These are phyloP conservation scores for Paecilomyces sp. DNA, from an alignment of 2,329 filamentous ascomycete genomes.

Conservation along the genomic window DNA sequence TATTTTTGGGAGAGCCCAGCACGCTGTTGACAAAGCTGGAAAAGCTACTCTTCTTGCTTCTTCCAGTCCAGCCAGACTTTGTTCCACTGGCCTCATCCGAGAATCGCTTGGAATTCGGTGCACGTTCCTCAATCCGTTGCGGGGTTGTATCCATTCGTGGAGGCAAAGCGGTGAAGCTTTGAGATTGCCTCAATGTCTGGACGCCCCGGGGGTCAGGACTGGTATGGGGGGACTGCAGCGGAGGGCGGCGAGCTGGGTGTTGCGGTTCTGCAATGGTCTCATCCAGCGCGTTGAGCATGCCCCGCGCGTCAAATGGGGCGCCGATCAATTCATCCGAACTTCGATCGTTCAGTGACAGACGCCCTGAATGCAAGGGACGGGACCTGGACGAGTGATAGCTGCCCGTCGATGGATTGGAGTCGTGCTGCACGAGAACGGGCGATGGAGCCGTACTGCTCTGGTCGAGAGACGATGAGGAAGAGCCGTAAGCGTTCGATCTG, in stretches of 20 bases:
- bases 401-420: constrained; percentile 21
- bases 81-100: constrained; percentile 68
- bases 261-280: constrained; percentile 23
- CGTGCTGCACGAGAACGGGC: constrained; percentile 26
- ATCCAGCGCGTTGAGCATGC: constrained; percentile 37
- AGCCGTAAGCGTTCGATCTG: constrained; percentile 40
- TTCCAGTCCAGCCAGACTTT: constrained; percentile 52
- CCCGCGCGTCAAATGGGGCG: constrained; percentile 37
- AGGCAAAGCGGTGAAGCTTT: constrained; percentile 54
- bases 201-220: constrained; percentile 49
- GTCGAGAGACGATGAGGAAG: constrained; percentile 42
- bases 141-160: constrained; percentile 45
- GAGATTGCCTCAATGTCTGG: constrained; percentile 57
- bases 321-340: constrained; percentile 40
- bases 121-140: constrained; percentile 39
- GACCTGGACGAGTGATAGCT: constrained; percentile 19
- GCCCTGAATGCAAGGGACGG: constrained; percentile 25
- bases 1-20: constrained; percentile 74
- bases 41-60: constrained; percentile 78
- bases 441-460: constrained; percentile 34
- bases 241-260: constrained; percentile 34
- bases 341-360: constrained; percentile 28
- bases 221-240: constrained; percentile 42
- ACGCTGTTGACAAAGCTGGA: constrained; percentile 79
- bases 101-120: constrained; percentile 60